phyloP scores from a whole-genome alignment of 2,329 filamentous ascomycete genomes.

The Verticillium isaacii region DNA sequence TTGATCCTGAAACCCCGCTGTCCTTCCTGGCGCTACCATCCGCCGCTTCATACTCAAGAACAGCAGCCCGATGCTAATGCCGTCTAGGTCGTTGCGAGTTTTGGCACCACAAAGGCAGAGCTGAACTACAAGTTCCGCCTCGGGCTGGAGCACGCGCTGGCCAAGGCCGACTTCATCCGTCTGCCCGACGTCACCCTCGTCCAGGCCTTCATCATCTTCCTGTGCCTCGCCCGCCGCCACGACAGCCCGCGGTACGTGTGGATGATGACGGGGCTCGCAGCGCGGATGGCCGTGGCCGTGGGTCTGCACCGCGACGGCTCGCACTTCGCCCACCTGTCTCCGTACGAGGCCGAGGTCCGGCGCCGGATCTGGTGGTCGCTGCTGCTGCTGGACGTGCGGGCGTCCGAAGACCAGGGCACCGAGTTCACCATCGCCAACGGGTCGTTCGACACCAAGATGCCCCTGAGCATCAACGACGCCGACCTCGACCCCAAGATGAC shows the following conservation, averaged over 20 bases:
- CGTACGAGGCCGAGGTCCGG: slow-evolving; percentile 57
- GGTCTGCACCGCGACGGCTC: slow-evolving; percentile 55
- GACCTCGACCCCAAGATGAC: slow-evolving; percentile 44
- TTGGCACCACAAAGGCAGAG: slow-evolving; percentile 41
- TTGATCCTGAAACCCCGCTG: too few relatives aligned
- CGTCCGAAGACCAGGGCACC: slow-evolving; percentile 49
- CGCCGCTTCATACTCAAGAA: slow-evolving; percentile 2
- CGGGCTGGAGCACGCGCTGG: slow-evolving; percentile 54
- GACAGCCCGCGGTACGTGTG: slow-evolving; percentile 53
- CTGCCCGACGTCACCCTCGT: slow-evolving; percentile 54
- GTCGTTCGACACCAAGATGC: slow-evolving; percentile 48
- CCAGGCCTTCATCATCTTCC: slow-evolving; percentile 57
- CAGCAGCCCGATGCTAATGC: background rate
- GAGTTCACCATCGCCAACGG: slow-evolving; percentile 39
- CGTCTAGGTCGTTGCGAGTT: slow-evolving; percentile 28
- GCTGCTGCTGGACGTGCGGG: slow-evolving; percentile 50
- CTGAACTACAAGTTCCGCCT: slow-evolving; percentile 44
- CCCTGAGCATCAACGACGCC: slow-evolving; percentile 52
- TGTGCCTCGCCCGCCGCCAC: slow-evolving; percentile 46
- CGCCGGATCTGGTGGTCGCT: slow-evolving; percentile 60
- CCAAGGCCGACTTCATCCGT: slow-evolving; percentile 57
- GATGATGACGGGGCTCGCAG: slow-evolving; percentile 59
- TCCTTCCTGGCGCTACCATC: too few relatives aligned
- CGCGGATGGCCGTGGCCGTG: slow-evolving; percentile 49
- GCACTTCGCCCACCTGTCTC: slow-evolving; percentile 44